Evolutionary conservation across 1,139 yeast genomes (phyloP), one percentile per base, ranked within the genome.

Genomic region (Magnusiomyces magnusii): DNA sequence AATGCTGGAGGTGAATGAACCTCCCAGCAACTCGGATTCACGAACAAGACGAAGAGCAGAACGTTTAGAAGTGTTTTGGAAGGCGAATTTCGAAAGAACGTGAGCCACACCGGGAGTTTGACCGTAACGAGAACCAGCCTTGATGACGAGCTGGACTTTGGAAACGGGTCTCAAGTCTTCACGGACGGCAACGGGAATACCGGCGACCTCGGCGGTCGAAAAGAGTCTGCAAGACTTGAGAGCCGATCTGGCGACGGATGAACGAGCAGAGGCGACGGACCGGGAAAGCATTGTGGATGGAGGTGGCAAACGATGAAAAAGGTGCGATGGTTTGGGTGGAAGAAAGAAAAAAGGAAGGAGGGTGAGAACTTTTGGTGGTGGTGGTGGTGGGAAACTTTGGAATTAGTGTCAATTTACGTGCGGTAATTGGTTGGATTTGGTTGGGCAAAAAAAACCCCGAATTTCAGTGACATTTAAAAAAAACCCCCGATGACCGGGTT

Each of bases 11-110:
- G 81, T 73, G 73, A 90, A 83, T 64, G 76, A 76, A 71, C 97
- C 98, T 65, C 99, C 99, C 68, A 93, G 81, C 66, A 93, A 83
- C 78, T 95, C 99, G 59, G 93, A 78, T 78, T 95, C 99, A 76
- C 99, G 87, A 69, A 92, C 87, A 71, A 92, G 80, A 78, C 99
- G 88, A 72, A 93, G 81, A 39, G 96, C 97, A 42, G 96, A 87
- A 75, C 91, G 90, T 68, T 83, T 74, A 65, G 80, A 80, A 63
- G 97, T 91, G 80, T 87, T 87, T 75, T 88, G 66, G 80, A 87
- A 93, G 69, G 86, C 86, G 75, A 83, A 91, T 75, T 91, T 84
- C 69, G 95, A 84, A 70, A 92, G 81, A 67, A 91, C 77, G 75
- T 93, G 98, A 56, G 98, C 80, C 64, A 86, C 76, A 75, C 99